Conservation (phyloP, 31 red algal genomes). For the Endocladia muricata region DNA sequence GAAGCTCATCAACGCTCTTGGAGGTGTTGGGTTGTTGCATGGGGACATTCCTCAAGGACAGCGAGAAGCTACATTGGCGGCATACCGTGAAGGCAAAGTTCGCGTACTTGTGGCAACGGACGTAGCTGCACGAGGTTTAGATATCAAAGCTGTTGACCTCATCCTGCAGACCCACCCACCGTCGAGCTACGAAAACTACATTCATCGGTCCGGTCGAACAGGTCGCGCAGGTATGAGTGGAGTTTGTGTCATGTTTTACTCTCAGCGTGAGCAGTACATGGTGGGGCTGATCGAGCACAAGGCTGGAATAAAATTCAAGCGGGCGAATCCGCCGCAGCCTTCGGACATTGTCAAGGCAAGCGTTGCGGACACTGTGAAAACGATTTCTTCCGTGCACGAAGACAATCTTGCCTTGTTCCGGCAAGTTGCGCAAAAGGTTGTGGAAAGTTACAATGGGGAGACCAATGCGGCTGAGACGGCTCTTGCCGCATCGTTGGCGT, state of each 20-base stretch:
- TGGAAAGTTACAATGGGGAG: conserved; percentile 23
- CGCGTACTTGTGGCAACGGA: conserved; percentile 80
- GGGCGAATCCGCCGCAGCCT: conserved; percentile 47
- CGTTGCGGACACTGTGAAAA: conserved; percentile 40
- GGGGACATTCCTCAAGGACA: conserved; percentile 81
- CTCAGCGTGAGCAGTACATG: conserved; percentile 57
- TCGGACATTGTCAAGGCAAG: conserved; percentile 35
- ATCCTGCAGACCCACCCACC: conserved; percentile 79
- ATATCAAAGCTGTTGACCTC: conserved; percentile 77
- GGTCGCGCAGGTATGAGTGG: conserved; percentile 82
- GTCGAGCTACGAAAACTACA: conserved; percentile 69
- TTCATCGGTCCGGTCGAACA: conserved; percentile 83
- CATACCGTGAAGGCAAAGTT: conserved; percentile 61
- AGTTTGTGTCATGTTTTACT: conserved; percentile 66
- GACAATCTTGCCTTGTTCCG: conserved; percentile 61
- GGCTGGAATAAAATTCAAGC: conserved; percentile 77
- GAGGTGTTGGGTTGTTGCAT: conserved; percentile 59
- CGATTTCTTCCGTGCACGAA: conserved; percentile 35
- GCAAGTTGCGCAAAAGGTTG: conserved; percentile 53
- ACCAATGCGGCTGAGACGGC: conserved; percentile 45
- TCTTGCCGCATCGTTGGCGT: conserved; percentile 74
- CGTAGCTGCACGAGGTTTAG: conserved; percentile 81
- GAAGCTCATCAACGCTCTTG: conserved; percentile 40
- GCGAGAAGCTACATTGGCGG: conserved; percentile 49
- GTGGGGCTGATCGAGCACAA: conserved; percentile 72